A percentile compares a stretch with the other conserved stretches of the same genome.
Evolutionary conservation across 345 rosid species (phyloP).

Genomic region (Citropsis articulata): DNA sequence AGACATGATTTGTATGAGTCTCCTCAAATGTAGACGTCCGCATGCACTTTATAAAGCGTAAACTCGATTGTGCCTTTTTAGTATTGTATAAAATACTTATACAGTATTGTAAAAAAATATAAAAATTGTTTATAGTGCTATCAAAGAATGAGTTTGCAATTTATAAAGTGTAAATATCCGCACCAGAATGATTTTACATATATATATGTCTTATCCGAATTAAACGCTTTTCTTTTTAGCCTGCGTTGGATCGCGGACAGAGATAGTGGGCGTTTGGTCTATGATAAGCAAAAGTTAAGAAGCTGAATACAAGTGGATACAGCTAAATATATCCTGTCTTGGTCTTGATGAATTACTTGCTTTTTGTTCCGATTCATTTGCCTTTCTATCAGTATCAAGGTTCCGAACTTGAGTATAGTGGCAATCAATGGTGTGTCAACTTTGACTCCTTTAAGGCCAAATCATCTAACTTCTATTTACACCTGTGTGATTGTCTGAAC

Average conservation of each 20-base stretch:
- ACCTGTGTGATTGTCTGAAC: no score
- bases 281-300: conserved; percentile 53
- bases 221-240: conserved; percentile 11
- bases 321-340: conserved; percentile 44
- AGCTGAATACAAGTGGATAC: conserved; percentile 67
- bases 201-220: conserved; percentile 16
- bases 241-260: conserved; percentile 55
- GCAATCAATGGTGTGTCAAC: conserved; percentile 15
- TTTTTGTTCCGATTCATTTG: conserved; percentile 85
- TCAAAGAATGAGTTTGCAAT: no score
- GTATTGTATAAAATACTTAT: no score
- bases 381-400: conserved; percentile 63
- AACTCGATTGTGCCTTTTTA: no score
- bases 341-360: conserved; percentile 43
- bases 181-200: no score
- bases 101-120: no score
- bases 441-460: conserved; percentile 30
- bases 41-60: no score
- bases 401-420: conserved; percentile 36
- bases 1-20: no score
- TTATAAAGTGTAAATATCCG: no score
- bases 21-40: no score
- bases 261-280: conserved; percentile 66
- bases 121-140: no score
- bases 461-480: not conserved